These are phyloP conservation scores for Fusarium miscanthi DNA, from an alignment of 2,329 filamentous ascomycete genomes.

Conservation along the genomic window DNA sequence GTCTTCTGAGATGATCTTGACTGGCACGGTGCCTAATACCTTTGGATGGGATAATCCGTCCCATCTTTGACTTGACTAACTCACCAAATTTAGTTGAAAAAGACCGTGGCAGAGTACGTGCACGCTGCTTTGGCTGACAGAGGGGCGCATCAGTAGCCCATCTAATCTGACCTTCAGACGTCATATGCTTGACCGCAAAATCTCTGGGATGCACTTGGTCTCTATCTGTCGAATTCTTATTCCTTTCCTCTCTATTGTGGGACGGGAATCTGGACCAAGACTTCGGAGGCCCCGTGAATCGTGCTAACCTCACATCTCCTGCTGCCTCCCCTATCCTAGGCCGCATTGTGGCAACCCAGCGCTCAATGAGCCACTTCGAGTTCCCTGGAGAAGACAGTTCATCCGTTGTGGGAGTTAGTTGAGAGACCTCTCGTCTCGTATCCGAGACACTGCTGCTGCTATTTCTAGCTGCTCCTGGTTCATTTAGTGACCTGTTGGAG, in stretches of 20 bases:
- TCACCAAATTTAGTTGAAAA: conserved; percentile 48
- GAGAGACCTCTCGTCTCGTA: conserved; percentile 9
- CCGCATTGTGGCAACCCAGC: conserved; percentile 35
- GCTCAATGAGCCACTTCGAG: conserved; percentile 35
- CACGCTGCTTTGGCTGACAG: neutral
- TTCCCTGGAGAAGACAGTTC: conserved; percentile 14
- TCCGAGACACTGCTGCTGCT: conserved; percentile 3
- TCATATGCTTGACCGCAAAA: conserved; percentile 43
- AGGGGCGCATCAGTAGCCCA: conserved; percentile 45
- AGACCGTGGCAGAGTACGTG: conserved; percentile 34
- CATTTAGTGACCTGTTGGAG: conserved; percentile 4
- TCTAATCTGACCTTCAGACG: conserved; percentile 29
- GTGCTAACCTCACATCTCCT: neutral
- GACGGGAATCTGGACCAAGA: conserved; percentile 53
- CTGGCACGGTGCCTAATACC: neutral
- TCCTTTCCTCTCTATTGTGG: conserved; percentile 46
- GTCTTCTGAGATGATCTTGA: neutral
- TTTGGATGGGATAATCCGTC: conserved; percentile 10
- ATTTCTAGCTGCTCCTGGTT: neutral
- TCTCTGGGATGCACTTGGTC: conserved; percentile 47
- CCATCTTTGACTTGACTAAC: conserved; percentile 39
- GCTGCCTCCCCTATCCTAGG: neutral
- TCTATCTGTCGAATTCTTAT: conserved; percentile 31
- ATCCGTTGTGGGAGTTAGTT: conserved; percentile 24
- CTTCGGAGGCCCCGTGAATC: conserved; percentile 37